Conservation (phyloP, 352 stramenopile genomes). For the Phytophthora macrochlamydospora region DNA sequence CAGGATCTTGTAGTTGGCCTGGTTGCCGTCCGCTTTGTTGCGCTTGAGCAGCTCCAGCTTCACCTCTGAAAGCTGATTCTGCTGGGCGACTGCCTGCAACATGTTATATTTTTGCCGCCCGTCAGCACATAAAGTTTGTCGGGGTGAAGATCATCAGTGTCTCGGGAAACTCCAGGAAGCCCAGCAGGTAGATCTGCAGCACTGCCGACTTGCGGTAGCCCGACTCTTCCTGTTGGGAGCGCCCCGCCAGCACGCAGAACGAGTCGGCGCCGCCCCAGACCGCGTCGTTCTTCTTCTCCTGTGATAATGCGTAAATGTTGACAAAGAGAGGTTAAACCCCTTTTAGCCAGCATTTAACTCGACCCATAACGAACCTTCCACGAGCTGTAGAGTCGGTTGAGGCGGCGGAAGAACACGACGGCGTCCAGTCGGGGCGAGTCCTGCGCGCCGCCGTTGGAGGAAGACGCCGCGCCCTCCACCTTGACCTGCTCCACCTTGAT, state of each 20-base stretch:
- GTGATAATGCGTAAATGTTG: not conserved
- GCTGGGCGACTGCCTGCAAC: constrained; percentile 75
- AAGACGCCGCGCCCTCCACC: constrained; percentile 26
- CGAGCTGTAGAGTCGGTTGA: constrained; percentile 73
- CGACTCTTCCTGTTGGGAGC: constrained; percentile 83
- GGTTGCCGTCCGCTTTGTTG: constrained; percentile 82
- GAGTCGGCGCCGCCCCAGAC: constrained; percentile 67
- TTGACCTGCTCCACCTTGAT: constrained; percentile 26
- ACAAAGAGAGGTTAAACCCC: not conserved
- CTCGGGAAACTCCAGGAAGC: constrained; percentile 92
- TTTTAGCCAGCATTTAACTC: not conserved
- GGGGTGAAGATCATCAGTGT: constrained; percentile 92
- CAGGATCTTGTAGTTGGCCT: constrained; percentile 78
- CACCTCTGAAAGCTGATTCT: constrained; percentile 66
- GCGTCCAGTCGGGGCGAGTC: constrained; percentile 56
- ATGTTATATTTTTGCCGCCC: constrained; percentile 90
- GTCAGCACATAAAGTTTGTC: constrained; percentile 86
- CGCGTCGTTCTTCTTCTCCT: constrained; percentile 48
- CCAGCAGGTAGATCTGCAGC: constrained; percentile 91
- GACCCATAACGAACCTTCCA: constrained; percentile 51
- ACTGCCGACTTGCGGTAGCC: constrained; percentile 90
- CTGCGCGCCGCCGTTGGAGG: constrained; percentile 8
- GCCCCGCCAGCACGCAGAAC: constrained; percentile 85
- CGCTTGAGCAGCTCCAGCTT: constrained; percentile 87
- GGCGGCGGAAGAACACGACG: constrained; percentile 79